Evolutionary conservation across 2,329 filamentous ascomycete genomes (phyloP).

Genomic region (Paecilomyces dactylethromorphus): DNA sequence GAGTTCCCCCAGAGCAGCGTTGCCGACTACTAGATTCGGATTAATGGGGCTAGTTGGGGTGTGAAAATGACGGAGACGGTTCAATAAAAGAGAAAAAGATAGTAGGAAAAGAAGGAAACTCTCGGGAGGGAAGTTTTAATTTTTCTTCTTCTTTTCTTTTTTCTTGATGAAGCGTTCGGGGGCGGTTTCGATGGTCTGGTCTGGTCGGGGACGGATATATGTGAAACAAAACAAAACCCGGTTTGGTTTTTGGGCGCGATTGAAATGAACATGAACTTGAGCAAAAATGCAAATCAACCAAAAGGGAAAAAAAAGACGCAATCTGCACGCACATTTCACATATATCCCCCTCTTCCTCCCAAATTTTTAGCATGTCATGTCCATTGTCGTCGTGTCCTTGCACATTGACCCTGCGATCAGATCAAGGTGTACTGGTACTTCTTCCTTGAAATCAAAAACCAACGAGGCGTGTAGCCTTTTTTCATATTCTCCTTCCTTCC

Average conservation of each 20-base stretch:
- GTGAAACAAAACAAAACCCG: background rate
- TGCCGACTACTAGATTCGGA: conserved; percentile 66
- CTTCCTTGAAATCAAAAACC: background rate
- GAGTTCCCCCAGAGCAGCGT: conserved; percentile 88
- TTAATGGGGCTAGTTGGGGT: background rate
- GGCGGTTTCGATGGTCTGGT: background rate
- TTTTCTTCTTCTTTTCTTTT: conserved; percentile 18
- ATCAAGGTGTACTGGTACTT: conserved; percentile 1
- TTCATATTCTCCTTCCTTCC: background rate
- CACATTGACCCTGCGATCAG: background rate
- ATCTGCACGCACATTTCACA: background rate
- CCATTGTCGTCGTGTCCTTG: conserved; percentile 1
- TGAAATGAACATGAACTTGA: background rate
- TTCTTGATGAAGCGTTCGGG: conserved; percentile 12
- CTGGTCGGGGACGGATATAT: conserved; percentile 1
- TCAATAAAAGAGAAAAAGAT: conserved; percentile 3
- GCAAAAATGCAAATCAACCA: background rate
- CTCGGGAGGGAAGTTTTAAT: conserved; percentile 8
- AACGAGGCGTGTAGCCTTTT: conserved; percentile 1
- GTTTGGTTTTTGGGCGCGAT: background rate
- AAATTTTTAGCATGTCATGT: background rate
- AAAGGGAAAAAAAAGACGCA: background rate
- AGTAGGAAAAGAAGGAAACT: conserved; percentile 2
- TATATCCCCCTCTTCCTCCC: background rate
- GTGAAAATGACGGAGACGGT: conserved; percentile 1